These are phyloP conservation scores for Vaccinium corymbosum DNA, from an alignment of 148 eudicot genomes.

Conservation along the genomic window DNA sequence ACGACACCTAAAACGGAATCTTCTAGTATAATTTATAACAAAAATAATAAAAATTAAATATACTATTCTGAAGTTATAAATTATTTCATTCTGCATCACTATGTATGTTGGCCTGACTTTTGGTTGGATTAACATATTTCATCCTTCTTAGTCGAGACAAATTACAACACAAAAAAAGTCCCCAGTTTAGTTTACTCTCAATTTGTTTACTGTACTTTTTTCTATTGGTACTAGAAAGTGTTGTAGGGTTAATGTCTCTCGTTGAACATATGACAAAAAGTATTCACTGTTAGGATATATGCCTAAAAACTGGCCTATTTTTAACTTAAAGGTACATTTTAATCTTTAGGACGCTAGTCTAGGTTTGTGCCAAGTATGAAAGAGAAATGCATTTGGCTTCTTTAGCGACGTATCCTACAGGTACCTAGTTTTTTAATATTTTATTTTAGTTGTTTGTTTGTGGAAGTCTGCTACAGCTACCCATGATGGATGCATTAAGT, in stretches of 20 bases:
- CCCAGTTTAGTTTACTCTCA: neutral
- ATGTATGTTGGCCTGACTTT: neutral
- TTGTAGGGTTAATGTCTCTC: neutral
- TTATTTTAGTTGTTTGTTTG: neutral
- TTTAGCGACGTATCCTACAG: conserved; percentile 1
- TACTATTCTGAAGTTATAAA: too few species aligned
- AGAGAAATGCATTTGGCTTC: conserved; percentile 1
- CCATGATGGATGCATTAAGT: conserved; percentile 4
- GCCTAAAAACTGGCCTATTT: neutral
- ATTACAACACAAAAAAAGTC: neutral
- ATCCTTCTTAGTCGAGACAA: neutral
- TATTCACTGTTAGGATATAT: neutral
- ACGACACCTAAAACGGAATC: too few species aligned
- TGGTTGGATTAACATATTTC: neutral
- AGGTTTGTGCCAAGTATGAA: neutral
- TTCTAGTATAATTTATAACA: too few species aligned
- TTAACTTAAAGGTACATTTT: neutral
- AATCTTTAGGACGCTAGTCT: neutral
- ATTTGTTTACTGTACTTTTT: neutral
- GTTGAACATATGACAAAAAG: neutral
- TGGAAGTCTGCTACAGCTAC: neutral
- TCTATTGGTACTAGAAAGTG: neutral
- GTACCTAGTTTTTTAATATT: neutral
- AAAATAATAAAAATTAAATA: too few species aligned
- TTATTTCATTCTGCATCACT: too few species aligned